phyloP scores from a whole-genome alignment of 1,139 yeast species.

The Suhomyces coccinellae region DNA sequence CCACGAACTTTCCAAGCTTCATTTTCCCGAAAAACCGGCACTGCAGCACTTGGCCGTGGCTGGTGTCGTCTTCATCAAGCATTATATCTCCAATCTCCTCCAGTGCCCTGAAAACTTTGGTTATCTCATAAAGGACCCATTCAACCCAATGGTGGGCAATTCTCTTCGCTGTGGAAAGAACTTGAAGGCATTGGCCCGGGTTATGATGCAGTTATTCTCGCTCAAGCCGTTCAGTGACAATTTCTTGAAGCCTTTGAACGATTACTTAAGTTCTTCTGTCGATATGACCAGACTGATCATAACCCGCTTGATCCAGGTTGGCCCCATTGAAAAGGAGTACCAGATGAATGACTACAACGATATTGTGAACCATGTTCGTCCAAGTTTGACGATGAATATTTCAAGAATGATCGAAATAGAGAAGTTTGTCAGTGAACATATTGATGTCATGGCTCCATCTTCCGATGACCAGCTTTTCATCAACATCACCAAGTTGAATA shows the following conservation, averaged over 20 bases:
- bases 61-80: conserved; percentile 65
- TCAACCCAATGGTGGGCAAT: conserved; percentile 30
- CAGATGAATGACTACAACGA: conserved; percentile 71
- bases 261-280: conserved; percentile 56
- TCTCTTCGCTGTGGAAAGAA: conserved; percentile 42
- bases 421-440: conserved; percentile 53
- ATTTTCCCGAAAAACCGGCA: conserved; percentile 54
- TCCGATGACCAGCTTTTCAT: conserved; percentile 58
- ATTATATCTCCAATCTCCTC: conserved; percentile 65
- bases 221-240: conserved; percentile 72
- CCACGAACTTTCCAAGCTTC: conserved; percentile 34
- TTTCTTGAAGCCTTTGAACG: conserved; percentile 78
- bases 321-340: conserved; percentile 60
- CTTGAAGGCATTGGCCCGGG: conserved; percentile 57
- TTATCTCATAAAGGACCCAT: conserved; percentile 28
- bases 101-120: conserved; percentile 72
- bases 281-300: conserved; percentile 49
- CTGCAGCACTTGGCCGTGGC: conserved; percentile 62
- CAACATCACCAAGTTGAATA: conserved; percentile 37
- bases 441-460: conserved; percentile 51
- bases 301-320: conserved; percentile 51
- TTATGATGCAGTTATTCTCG: conserved; percentile 63
- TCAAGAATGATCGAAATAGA: conserved; percentile 65
- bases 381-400: conserved; percentile 61
- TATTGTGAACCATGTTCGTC: conserved; percentile 65